These are phyloP conservation scores for Fagus crenata DNA, from an alignment of 306 rosid genomes.

Conservation along the genomic window DNA sequence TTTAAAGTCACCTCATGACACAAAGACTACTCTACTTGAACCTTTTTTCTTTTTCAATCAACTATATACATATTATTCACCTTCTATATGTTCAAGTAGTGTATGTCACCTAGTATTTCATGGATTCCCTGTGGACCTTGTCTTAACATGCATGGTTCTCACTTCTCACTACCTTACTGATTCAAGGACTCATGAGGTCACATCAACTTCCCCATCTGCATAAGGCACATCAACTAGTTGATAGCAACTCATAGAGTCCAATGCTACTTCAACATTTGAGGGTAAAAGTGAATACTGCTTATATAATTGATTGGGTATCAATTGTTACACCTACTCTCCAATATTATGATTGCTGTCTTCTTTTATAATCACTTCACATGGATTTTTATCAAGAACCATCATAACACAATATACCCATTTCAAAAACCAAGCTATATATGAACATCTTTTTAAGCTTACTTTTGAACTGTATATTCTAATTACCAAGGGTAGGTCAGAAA, in stretches of 20 bases:
- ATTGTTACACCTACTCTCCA: no score
- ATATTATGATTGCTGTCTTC: no score
- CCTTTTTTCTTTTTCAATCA: conserved; percentile 20
- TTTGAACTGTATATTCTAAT: not conserved
- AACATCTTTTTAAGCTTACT: not conserved
- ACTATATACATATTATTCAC: conserved; percentile 27
- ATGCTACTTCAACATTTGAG: not conserved
- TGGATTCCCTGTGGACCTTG: conserved; percentile 36
- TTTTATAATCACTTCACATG: no score
- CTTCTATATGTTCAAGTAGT: conserved; percentile 21
- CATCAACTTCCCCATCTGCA: conserved; percentile 12
- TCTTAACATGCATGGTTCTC: conserved; percentile 14
- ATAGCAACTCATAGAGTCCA: not conserved
- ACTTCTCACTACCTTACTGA: conserved; percentile 6
- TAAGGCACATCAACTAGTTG: not conserved
- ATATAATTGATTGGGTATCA: not conserved
- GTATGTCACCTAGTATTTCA: conserved; percentile 47
- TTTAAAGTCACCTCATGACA: conserved; percentile 34
- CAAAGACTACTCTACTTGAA: conserved; percentile 26
- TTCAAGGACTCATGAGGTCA: conserved; percentile 3
- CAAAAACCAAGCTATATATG: not conserved
- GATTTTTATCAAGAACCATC: no score
- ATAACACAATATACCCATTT: not conserved
- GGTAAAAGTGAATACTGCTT: not conserved
- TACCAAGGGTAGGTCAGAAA: not conserved